Conservation (phyloP, 768 basidiomycete genomes). For the Amanita subjunquillea region DNA sequence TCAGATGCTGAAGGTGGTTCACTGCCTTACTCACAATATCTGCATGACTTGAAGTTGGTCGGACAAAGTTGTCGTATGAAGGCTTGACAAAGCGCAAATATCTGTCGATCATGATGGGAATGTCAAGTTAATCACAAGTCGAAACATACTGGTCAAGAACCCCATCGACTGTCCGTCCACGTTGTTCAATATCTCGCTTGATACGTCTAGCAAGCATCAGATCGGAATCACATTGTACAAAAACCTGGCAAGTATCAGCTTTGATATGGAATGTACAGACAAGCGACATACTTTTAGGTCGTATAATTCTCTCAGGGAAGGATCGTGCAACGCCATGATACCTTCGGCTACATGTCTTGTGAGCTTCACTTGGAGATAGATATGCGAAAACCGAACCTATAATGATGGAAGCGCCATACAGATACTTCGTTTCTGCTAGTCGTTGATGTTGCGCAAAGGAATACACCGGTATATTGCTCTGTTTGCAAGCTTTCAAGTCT, state of each 20-base stretch:
- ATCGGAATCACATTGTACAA: constrained; percentile 91
- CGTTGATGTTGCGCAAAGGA: constrained; percentile 89
- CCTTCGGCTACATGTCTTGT: constrained; percentile 58
- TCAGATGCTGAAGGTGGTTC: neutral
- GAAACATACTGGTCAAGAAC: constrained; percentile 73
- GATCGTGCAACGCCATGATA: constrained; percentile 83
- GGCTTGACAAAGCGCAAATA: constrained; percentile 95
- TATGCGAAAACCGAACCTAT: constrained; percentile 40
- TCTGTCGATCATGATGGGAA: constrained; percentile 23
- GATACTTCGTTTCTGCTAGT: constrained; percentile 67
- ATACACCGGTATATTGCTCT: constrained; percentile 87
- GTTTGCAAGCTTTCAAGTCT: constrained; percentile 78
- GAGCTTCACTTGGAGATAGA: neutral
- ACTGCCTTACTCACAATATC: constrained; percentile 57
- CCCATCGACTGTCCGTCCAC: constrained; percentile 78
- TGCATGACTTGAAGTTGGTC: constrained; percentile 76
- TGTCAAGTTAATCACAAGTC: neutral
- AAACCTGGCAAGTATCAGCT: constrained; percentile 37
- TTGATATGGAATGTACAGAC: neutral
- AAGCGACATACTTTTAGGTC: constrained; percentile 70
- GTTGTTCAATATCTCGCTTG: constrained; percentile 77
- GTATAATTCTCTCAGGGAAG: constrained; percentile 67
- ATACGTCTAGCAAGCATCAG: constrained; percentile 95
- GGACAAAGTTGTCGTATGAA: constrained; percentile 88
- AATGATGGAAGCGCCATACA: constrained; percentile 90